phyloP scores from a whole-genome alignment of 2,329 filamentous ascomycete genomes.

The Monilinia fructicola region DNA sequence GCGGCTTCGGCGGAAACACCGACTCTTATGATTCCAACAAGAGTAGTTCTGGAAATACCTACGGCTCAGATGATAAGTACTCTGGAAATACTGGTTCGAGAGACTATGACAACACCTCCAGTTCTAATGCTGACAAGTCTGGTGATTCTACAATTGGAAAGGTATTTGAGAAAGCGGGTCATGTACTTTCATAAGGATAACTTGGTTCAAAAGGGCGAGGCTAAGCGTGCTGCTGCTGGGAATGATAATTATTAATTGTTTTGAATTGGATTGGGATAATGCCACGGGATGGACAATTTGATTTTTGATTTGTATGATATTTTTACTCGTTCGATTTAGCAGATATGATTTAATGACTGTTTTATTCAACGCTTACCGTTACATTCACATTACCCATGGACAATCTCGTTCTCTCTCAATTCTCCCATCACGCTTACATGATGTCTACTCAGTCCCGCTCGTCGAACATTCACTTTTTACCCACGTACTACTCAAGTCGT shows the following conservation, averaged over 20 bases:
- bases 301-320: conserved; percentile 2
- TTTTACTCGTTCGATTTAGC: not conserved
- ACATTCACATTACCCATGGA: not conserved
- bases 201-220: conserved; percentile 50
- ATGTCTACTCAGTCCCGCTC: too few species aligned
- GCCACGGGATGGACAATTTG: not conserved
- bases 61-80: conserved; percentile 26
- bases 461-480: too few species aligned
- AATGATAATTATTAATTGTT: conserved; percentile 16
- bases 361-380: not conserved
- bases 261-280: not conserved
- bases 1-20: conserved; percentile 25
- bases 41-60: conserved; percentile 22
- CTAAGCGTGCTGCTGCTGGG: conserved; percentile 49
- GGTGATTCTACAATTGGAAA: conserved; percentile 49
- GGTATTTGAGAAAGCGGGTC: conserved; percentile 58
- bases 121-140: conserved; percentile 32
- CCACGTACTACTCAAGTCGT: too few species aligned
- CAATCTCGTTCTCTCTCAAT: too few species aligned
- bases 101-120: conserved; percentile 28
- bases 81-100: conserved; percentile 29
- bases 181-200: conserved; percentile 51
- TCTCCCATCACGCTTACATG: too few species aligned
- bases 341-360: conserved; percentile 14
- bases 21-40: conserved; percentile 26